Conservation (phyloP, 345 rosid species). For the Raphanus raphanistrum region DNA sequence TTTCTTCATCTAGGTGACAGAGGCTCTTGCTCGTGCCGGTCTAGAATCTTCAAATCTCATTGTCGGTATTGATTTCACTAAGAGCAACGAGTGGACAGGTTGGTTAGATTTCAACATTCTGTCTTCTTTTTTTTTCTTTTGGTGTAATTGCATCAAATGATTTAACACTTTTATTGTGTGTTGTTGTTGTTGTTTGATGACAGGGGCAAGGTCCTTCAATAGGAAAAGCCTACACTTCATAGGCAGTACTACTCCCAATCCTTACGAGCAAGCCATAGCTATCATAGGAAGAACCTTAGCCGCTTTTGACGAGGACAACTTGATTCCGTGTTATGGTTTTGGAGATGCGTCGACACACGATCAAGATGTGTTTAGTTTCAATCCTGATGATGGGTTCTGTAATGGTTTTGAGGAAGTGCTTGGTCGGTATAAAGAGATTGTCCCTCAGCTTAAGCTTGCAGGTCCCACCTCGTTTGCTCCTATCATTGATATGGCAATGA, state of each 20-base stretch:
- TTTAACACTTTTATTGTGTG: too few species aligned
- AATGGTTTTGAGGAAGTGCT: constrained; percentile 95
- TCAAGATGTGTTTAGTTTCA: constrained; percentile 88
- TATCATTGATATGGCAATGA: constrained; percentile 85
- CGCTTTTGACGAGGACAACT: constrained; percentile 88
- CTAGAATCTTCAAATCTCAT: constrained; percentile 95
- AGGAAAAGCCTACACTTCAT: constrained; percentile 74
- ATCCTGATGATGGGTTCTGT: constrained; percentile 62
- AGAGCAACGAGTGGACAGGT: constrained; percentile 94
- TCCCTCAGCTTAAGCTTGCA: constrained; percentile 81
- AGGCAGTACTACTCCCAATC: constrained; percentile 53
- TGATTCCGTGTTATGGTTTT: constrained; percentile 93
- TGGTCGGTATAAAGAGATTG: constrained; percentile 67
- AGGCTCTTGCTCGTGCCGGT: constrained; percentile 80
- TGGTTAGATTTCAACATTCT: background rate
- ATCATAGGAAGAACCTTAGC: constrained; percentile 87
- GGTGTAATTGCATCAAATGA: background rate
- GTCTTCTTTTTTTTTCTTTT: background rate
- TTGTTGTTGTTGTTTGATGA: too few species aligned
- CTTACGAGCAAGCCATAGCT: constrained; percentile 89
- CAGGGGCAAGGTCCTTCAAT: constrained; percentile 72
- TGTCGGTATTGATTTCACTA: constrained; percentile 95
- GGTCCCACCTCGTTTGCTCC: constrained; percentile 99
- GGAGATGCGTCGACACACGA: constrained; percentile 99
- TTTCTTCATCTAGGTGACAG: constrained; percentile 85